Conservation (phyloP, 1,139 yeast species). For the Debaryomyces coudertii region DNA sequence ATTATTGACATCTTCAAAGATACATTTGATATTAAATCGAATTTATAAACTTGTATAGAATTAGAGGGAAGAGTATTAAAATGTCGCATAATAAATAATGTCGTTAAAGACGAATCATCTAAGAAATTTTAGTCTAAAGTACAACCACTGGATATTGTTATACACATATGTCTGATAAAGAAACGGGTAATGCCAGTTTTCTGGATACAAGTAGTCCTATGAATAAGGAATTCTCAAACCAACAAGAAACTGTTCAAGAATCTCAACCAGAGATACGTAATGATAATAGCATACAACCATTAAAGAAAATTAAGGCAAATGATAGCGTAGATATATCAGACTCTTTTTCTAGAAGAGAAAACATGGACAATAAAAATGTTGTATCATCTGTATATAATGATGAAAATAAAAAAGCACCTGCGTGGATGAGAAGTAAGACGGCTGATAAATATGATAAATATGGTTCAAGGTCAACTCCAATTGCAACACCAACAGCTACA, state of each 20-base stretch:
- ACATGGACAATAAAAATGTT: slow-evolving; percentile 7
- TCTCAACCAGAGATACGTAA: not conserved
- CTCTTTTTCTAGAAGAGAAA: slow-evolving; percentile 33
- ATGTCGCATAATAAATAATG: too few species aligned
- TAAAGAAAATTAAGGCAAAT: slow-evolving; percentile 13
- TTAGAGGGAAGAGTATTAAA: too few species aligned
- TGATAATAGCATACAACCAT: not conserved
- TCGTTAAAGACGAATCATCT: not conserved
- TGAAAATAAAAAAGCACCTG: slow-evolving; percentile 34
- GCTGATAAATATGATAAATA: slow-evolving; percentile 25
- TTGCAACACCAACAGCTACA: slow-evolving; percentile 3
- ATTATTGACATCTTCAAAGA: slow-evolving; percentile 29
- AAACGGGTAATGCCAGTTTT: not conserved
- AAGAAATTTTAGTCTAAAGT: not conserved
- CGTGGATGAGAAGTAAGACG: slow-evolving; percentile 40
- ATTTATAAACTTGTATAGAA: slow-evolving; percentile 16
- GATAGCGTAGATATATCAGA: slow-evolving; percentile 20
- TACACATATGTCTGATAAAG: slow-evolving; percentile 2
- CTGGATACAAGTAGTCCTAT: not conserved
- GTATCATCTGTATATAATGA: slow-evolving; percentile 32
- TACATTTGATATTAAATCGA: slow-evolving; percentile 19
- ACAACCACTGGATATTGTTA: not conserved
- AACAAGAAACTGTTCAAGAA: not conserved
- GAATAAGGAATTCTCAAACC: not conserved
- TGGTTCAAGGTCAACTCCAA: slow-evolving; percentile 15